Conservation (phyloP, 2,329 filamentous ascomycete species). For the Gyromitra esculenta region DNA sequence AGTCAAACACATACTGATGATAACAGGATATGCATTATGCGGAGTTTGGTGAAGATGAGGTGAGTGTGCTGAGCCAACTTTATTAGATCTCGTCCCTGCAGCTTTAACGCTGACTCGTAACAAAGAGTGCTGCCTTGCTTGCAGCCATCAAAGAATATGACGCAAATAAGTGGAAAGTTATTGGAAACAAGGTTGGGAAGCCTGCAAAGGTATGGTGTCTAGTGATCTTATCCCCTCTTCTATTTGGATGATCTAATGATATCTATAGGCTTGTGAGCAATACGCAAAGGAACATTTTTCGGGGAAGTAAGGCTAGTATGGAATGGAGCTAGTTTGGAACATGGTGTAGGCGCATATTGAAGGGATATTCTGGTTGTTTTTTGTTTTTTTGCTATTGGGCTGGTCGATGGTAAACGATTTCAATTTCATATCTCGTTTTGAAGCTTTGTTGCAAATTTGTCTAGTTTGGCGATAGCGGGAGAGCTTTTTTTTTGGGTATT, state of each 20-base stretch:
- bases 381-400: conserved; percentile 16
- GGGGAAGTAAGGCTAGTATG: conserved; percentile 60
- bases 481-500: conserved; percentile 38
- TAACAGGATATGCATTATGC: conserved; percentile 96
- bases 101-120: conserved; percentile 46
- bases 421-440: conserved; percentile 39
- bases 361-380: conserved; percentile 26
- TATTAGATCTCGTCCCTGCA: conserved; percentile 29
- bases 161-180: conserved; percentile 97
- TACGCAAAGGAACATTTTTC: conserved; percentile 96
- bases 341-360: conserved; percentile 52
- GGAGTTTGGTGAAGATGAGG: conserved; percentile 97
- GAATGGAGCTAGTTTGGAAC: conserved; percentile 37
- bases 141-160: conserved; percentile 99
- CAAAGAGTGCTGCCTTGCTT: conserved; percentile 78
- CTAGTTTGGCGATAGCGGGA: conserved; percentile 24
- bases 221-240: conserved; percentile 42
- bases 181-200: conserved; percentile 96
- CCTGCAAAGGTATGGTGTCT: conserved; percentile 80
- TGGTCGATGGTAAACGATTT: conserved; percentile 49
- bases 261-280: conserved; percentile 78
- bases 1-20: conserved; percentile 38
- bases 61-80: conserved; percentile 63
- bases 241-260: conserved; percentile 55
- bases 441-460: conserved; percentile 41